Conservation (phyloP, 2,329 filamentous ascomycete genomes). For the Rutstroemia sydowiana region DNA sequence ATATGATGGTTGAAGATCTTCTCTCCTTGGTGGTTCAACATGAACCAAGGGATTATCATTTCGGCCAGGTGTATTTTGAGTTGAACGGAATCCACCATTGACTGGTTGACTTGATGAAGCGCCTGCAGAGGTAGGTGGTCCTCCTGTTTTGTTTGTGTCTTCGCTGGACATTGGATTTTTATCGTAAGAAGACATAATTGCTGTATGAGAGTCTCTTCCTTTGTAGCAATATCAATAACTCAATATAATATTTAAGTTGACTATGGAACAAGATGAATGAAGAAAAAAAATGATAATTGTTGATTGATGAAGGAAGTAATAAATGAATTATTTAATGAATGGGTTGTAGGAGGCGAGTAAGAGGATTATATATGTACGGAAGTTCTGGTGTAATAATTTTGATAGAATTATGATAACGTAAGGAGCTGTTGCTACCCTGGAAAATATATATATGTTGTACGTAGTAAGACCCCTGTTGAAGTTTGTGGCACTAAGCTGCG, state of each 20-base stretch:
- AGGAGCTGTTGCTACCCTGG: too few relatives aligned
- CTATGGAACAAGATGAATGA: background rate
- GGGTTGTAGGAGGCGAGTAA: too few relatives aligned
- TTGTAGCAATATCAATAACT: background rate
- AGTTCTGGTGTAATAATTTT: too few relatives aligned
- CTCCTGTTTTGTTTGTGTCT: background rate
- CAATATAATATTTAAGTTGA: background rate
- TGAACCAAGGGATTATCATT: conserved; percentile 44
- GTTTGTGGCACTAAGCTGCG: too few relatives aligned
- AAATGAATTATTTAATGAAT: too few relatives aligned
- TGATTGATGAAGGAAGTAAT: too few relatives aligned
- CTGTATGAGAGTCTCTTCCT: background rate
- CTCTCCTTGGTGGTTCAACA: conserved; percentile 72
- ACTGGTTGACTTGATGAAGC: background rate
- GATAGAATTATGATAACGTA: too few relatives aligned
- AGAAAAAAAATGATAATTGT: too few relatives aligned
- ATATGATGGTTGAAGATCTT: conserved; percentile 72
- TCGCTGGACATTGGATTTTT: background rate
- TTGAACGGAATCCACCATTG: conserved; percentile 17
- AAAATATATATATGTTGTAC: too few relatives aligned
- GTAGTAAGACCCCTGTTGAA: too few relatives aligned
- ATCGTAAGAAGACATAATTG: conserved; percentile 3
- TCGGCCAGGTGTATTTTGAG: conserved; percentile 16
- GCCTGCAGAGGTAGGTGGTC: background rate
- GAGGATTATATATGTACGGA: too few relatives aligned